Evolutionary conservation across 495 filamentous ascomycete species (phyloP), one percentile per base, ranked within the genome.

Genomic region (Achaetomiella virescens): DNA sequence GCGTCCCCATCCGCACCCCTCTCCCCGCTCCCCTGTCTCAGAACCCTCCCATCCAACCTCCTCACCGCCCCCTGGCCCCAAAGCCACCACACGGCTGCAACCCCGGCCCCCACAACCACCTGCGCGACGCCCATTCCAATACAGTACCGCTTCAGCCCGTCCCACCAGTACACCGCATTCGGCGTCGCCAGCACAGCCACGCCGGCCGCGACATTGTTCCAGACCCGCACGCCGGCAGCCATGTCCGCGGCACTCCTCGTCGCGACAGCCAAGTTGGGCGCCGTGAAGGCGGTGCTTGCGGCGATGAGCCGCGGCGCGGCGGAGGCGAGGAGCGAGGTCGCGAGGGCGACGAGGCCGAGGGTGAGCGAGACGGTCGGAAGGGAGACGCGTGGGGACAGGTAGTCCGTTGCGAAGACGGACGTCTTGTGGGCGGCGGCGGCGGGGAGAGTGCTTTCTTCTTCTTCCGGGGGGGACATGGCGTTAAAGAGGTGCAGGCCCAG

Each of bases 201-300:
- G 4, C 75, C 75, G 0, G 70, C 66, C 12, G 70, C 53, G 6
- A 75, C 22, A 8, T 51, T 61, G 6, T 69, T 65, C 55, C 70
- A 70, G 44, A 61, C 67, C 8, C 54, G 40, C 0, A 74, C 65
- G 17, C 67, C 68, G 7, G 63, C 68, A 24, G 56, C 52, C 75
- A 78, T 78, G 51, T 78, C 74, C 3, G 65, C 66, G 2, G 66
- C 71, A 52, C 67, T 75, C 0, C 73, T 65, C 31, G 73, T 64
- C 22, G 68, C 66, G 21, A 70, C 61, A 18, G 61, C 65, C 5
- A 75, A 60, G 57, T 70, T 78, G 10, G 69, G 63, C 14, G 57
- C 66, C 6, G 73, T 76, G 55, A 75, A 76, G 33, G 68, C 66
- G 4, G 73, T 75, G 41, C 71, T 75, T 8, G 63, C 61, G 18